Percentiles rank a stretch among this genome's conserved stretches.
These are phyloP conservation scores for Penicillium flavigenum DNA, from an alignment of 495 filamentous ascomycete species.

Conservation along the genomic window DNA sequence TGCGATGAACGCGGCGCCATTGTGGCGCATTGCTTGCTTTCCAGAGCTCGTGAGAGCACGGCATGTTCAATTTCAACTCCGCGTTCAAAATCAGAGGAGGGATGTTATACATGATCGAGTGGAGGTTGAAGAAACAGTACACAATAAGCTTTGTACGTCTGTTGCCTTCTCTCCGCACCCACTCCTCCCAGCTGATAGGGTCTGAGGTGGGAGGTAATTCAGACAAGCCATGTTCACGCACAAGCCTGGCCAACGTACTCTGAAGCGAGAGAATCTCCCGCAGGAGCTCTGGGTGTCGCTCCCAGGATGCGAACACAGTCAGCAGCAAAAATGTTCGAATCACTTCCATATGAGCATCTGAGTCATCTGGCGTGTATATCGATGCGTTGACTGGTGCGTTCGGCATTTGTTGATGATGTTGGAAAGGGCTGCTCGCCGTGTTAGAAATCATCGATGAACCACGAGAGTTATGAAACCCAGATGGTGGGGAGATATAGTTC, in stretches of 20 bases:
- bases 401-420: constrained; percentile 35
- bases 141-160: constrained; percentile 53
- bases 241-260: constrained; percentile 49
- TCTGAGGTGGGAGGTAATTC: constrained; percentile 35
- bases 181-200: constrained; percentile 50
- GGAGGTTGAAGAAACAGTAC: constrained; percentile 56
- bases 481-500: constrained; percentile 43
- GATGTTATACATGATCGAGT: constrained; percentile 55
- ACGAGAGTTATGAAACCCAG: constrained; percentile 41
- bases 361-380: constrained; percentile 43
- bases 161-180: constrained; percentile 49
- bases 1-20: constrained; percentile 45
- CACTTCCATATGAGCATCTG: constrained; percentile 52
- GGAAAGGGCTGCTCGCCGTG: constrained; percentile 42
- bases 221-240: constrained; percentile 49
- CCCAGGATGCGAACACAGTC: constrained; percentile 55
- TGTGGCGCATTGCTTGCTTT: constrained; percentile 46
- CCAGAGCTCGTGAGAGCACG: constrained; percentile 52
- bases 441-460: constrained; percentile 43
- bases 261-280: constrained; percentile 52
- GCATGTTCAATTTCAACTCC: constrained; percentile 52
- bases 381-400: constrained; percentile 35
- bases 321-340: constrained; percentile 50
- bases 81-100: constrained; percentile 52
- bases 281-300: constrained; percentile 49